Evolutionary conservation across 164 flowering plant species (phyloP), one percentile per base, ranked within the genome.

Genomic region (Stephania cephalantha): DNA sequence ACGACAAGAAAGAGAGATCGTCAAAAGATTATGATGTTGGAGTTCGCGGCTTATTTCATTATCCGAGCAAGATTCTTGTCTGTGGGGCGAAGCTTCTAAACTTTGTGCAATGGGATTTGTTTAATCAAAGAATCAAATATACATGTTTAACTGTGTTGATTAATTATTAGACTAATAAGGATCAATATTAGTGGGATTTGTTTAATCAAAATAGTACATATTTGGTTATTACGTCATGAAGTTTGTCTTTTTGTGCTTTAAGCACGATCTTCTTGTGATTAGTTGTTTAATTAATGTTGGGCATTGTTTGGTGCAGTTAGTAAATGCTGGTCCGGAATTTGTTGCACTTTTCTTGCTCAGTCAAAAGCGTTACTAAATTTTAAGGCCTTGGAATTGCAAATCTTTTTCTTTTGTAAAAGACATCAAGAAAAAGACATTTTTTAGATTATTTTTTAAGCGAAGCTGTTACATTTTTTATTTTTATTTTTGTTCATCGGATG

Each of bases 31-130:
- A 74, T 76, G 5, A 17, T 71, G 74, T 75, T 11, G 72, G 74
- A 48, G 44, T 52, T 69, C 45, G 45, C 71, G 73, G 76, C 74
- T 75, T 53, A 29, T 55, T 70, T 75, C 76, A 70, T 48, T 73
- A 46, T 73, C 69, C 1, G 61, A 61, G 75, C 70, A 45, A 82
- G 86, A 85, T 84, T 85, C 83, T 78, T 78, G 81, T 75, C 78
- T 53, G 71, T 71, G 77, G 15, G 68, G 70, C 79, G 90, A 87
- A 87, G 82, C 85, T 87, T 85, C 90, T 81, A 87, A 83, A 82
- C 82, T 77, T 77, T 80, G 81, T 74, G 83, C 77, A 76, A 71
- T 13, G 2, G 0, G 31, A 25, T 18, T 64, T 55, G 48, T 78
- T 70, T 31, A 50, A 35, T 74, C 44, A 10, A 58, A 15, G 25